These are phyloP conservation scores for Globisporangium perplexum DNA, from an alignment of 352 stramenopile genomes.

Conservation along the genomic window DNA sequence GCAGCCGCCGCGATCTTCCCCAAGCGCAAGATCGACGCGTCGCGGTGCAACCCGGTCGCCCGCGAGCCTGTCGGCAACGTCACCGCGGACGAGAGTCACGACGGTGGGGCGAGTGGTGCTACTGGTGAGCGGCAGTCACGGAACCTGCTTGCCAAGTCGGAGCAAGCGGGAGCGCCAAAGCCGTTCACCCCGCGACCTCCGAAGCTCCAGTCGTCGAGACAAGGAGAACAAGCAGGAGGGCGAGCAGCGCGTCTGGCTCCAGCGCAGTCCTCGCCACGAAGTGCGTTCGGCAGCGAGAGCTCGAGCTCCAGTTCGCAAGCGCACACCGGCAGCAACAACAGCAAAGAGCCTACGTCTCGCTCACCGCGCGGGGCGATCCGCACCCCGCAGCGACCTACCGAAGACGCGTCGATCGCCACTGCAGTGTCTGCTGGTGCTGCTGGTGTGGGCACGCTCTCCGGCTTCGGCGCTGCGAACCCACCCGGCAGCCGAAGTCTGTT, in stretches of 20 bases:
- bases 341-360: constrained; percentile 2
- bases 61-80: constrained; percentile 11
- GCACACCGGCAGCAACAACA: constrained; percentile 1
- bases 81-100: no score
- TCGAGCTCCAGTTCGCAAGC: not conserved
- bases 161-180: not conserved
- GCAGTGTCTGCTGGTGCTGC: not conserved
- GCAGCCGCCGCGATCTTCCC: constrained; percentile 38
- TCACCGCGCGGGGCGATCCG: not conserved
- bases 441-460: not conserved
- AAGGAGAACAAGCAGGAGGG: not conserved
- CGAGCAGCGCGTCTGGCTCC: not conserved
- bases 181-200: constrained; percentile 5
- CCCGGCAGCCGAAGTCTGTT: constrained; percentile 41
- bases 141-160: not conserved
- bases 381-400: not conserved
- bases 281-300: not conserved
- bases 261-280: not conserved
- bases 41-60: constrained; percentile 72
- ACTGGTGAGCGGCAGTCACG: not conserved
- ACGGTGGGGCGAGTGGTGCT: not conserved
- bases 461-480: constrained; percentile 1
- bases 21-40: constrained; percentile 52
- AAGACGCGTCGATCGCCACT: not conserved
- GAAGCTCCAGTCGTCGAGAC: not conserved